Evolutionary conservation across 192 early-diverging fungal genomes (phyloP).

Genomic region (Backusella australiensis): DNA sequence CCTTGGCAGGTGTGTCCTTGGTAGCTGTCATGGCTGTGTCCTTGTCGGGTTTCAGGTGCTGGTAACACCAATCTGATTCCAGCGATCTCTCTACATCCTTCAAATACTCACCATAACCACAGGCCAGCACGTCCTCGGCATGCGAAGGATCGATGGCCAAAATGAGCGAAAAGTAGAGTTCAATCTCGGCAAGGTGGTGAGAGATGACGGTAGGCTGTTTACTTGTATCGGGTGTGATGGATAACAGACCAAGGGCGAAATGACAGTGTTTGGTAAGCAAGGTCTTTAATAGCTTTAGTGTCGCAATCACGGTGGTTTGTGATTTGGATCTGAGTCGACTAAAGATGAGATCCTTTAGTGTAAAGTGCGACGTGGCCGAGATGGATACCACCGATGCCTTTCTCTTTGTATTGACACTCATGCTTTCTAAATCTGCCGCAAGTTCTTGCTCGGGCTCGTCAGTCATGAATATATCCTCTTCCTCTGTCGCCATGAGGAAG

Average conservation of each 20-base stretch:
- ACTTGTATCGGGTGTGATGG: slow-evolving; percentile 57
- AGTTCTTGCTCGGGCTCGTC: neutral
- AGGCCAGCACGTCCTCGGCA: slow-evolving; percentile 48
- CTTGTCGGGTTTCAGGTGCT: slow-evolving; percentile 35
- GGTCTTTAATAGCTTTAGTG: slow-evolving; percentile 75
- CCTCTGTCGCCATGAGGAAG: slow-evolving; percentile 75
- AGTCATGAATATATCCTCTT: slow-evolving; percentile 7
- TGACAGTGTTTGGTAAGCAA: slow-evolving; percentile 75
- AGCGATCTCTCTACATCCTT: slow-evolving; percentile 49
- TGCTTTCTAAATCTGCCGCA: neutral
- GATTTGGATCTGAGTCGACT: slow-evolving; percentile 88
- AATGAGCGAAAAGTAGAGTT: slow-evolving; percentile 57
- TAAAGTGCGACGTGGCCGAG: slow-evolving; percentile 57
- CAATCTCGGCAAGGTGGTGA: slow-evolving; percentile 57
- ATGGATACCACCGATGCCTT: neutral
- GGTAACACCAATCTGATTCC: slow-evolving; percentile 50
- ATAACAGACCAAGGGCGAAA: slow-evolving; percentile 73
- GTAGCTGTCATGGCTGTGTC: too few species aligned
- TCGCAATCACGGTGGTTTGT: slow-evolving; percentile 80
- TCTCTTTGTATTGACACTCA: slow-evolving; percentile 3
- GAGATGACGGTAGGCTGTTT: slow-evolving; percentile 41
- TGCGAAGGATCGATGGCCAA: slow-evolving; percentile 49
- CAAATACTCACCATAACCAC: slow-evolving; percentile 56
- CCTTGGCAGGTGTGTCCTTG: slow-evolving; percentile 23
- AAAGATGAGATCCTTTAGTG: slow-evolving; percentile 78